Percentiles rank a stretch among this genome's conserved stretches.
These are phyloP conservation scores for Paratinospora sagittata DNA, from an alignment of 164 flowering plant genomes.

Conservation along the genomic window DNA sequence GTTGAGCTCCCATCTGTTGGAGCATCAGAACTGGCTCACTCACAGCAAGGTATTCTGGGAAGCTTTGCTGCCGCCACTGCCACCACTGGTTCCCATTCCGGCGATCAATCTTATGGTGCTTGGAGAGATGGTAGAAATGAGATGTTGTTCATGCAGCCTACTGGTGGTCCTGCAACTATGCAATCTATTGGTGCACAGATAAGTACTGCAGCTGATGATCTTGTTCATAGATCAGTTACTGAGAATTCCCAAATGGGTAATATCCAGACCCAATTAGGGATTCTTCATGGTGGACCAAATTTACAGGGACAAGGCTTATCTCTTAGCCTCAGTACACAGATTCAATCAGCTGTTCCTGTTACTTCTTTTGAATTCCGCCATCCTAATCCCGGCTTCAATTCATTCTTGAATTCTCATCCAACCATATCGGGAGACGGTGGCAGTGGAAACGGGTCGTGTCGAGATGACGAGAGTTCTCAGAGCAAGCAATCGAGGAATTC, in stretches of 20 bases:
- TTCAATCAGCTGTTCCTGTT: slow-evolving; percentile 36
- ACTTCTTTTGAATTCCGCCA: slow-evolving; percentile 40
- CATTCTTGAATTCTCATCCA: slow-evolving; percentile 37
- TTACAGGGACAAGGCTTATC: slow-evolving; percentile 55
- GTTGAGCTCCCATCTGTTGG: slow-evolving; percentile 41
- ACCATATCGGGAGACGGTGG: slow-evolving; percentile 34
- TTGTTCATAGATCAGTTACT: slow-evolving; percentile 21
- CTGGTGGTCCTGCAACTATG: slow-evolving; percentile 26
- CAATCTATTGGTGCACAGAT: slow-evolving; percentile 28
- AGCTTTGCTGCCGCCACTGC: slow-evolving; percentile 27
- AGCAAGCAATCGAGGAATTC: slow-evolving; percentile 24
- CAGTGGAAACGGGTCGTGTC: slow-evolving; percentile 24
- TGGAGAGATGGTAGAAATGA: slow-evolving; percentile 69
- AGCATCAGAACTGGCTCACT: slow-evolving; percentile 31
- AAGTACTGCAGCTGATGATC: slow-evolving; percentile 18
- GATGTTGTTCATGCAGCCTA: slow-evolving; percentile 45
- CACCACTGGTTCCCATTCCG: slow-evolving; percentile 26
- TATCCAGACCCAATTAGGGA: slow-evolving; percentile 28
- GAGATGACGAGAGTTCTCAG: slow-evolving; percentile 29
- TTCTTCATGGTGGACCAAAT: slow-evolving; percentile 37
- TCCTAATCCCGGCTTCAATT: slow-evolving; percentile 29
- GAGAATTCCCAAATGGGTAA: slow-evolving; percentile 28
- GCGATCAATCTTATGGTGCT: slow-evolving; percentile 32
- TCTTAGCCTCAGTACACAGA: slow-evolving; percentile 60
- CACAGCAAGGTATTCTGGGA: slow-evolving; percentile 53